Conservation (phyloP, 331 rosid species). For the Pyrus hybrid region DNA sequence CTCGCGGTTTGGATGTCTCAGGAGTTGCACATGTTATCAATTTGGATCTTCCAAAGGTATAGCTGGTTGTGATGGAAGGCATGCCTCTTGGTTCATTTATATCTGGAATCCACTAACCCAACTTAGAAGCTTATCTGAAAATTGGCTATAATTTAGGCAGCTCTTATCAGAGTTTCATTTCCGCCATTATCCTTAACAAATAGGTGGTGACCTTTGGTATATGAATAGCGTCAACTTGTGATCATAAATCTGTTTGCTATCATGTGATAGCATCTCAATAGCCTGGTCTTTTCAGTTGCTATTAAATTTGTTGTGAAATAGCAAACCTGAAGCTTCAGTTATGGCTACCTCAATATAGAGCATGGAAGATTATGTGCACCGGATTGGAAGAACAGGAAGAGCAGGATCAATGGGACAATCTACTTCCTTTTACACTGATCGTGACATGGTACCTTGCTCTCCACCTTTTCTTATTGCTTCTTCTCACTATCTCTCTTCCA, state of each 20-base stretch:
- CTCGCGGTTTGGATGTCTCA: constrained; percentile 87
- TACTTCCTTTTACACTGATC: constrained; percentile 76
- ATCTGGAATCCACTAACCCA: constrained; percentile 6
- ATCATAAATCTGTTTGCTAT: constrained; percentile 16
- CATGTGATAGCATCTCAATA: constrained; percentile 33
- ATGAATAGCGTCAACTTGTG: neutral
- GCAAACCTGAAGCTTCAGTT: constrained; percentile 66
- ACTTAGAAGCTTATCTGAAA: constrained; percentile 17
- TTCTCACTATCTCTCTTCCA: neutral
- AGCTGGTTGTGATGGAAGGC: neutral
- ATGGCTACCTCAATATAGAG: constrained; percentile 83
- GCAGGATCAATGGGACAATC: constrained; percentile 80
- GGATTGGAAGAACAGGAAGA: constrained; percentile 91
- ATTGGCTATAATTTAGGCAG: neutral
- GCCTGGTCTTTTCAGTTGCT: constrained; percentile 40
- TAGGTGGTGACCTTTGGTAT: neutral
- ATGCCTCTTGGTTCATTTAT: constrained; percentile 7
- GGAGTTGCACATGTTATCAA: constrained; percentile 86
- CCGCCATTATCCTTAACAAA: neutral
- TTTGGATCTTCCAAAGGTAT: constrained; percentile 92
- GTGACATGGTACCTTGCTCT: constrained; percentile 51
- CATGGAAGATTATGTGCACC: constrained; percentile 93
- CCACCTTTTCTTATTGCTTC: neutral
- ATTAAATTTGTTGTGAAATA: constrained; percentile 46
- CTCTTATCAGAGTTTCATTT: constrained; percentile 16